These are phyloP conservation scores for Sugiyamaella smithiae DNA, from an alignment of 805 yeast genomes.

Conservation along the genomic window DNA sequence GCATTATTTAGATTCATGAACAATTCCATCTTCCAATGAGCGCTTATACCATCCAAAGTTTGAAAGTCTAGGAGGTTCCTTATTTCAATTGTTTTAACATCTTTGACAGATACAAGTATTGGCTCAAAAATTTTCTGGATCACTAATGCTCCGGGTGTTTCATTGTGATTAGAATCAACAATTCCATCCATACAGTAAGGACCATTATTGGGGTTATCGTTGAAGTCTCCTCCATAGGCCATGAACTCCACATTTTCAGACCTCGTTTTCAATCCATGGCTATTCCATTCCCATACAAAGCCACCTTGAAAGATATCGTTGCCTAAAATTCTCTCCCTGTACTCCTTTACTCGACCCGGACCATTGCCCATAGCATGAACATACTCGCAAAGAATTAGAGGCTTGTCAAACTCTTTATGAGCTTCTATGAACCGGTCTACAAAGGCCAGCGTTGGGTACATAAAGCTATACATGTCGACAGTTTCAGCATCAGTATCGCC, in stretches of 20 bases:
- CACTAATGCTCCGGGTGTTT: slow-evolving; percentile 37
- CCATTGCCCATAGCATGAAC: slow-evolving; percentile 42
- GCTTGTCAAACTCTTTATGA: slow-evolving; percentile 26
- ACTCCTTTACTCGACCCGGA: slow-evolving; percentile 36
- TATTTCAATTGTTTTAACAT: neutral
- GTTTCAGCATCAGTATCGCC: slow-evolving; percentile 34
- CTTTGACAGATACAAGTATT: slow-evolving; percentile 19
- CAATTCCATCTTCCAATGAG: neutral
- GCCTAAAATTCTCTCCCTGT: slow-evolving; percentile 34
- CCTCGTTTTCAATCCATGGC: slow-evolving; percentile 33
- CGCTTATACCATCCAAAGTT: neutral
- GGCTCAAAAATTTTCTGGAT: slow-evolving; percentile 34
- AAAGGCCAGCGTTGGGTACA: slow-evolving; percentile 33
- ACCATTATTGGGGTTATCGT: slow-evolving; percentile 37
- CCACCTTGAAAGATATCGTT: slow-evolving; percentile 37
- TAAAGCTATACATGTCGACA: slow-evolving; percentile 33
- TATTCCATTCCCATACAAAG: slow-evolving; percentile 41
- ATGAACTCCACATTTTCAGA: slow-evolving; percentile 15
- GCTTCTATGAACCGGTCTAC: slow-evolving; percentile 19
- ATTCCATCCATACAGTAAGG: slow-evolving; percentile 38
- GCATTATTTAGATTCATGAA: no score
- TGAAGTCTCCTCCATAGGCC: slow-evolving; percentile 35
- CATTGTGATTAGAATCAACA: slow-evolving; percentile 32
- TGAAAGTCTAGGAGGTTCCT: neutral
- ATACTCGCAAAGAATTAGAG: slow-evolving; percentile 38